Base-by-base conservation (phyloP, 2,329 filamentous ascomycete species). In the Metarhizium brunneum region DNA sequence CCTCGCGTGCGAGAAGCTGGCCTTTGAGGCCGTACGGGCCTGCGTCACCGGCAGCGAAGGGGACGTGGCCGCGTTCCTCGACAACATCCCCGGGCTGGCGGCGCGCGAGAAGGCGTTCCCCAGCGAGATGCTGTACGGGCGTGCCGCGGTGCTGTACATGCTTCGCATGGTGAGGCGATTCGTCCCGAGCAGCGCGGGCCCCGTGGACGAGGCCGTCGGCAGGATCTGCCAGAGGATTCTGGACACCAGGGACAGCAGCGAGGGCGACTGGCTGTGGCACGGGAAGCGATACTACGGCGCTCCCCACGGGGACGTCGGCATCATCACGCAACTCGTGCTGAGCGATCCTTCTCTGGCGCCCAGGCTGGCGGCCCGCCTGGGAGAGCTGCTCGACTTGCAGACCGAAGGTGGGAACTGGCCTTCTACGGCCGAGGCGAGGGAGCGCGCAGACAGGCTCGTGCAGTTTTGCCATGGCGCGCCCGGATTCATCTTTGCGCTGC, bases 401-500 rank as follows among this genome's bases (percentile, higher is more conserved):
- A 76, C 74, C 53, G 71, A 77, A 4, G 80, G 77, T 57, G 84
- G 85, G 4, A 87, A 87, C 64, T 88, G 85, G 71, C 82, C 82
- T 40, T 64, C 53, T 53, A 75, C 58, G 66, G 74, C 53, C 71
- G 77, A 66, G 36, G 64, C 62, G 32, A 74, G 71, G 50, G 71
- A 75, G 58, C 70, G 84, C 6, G 11, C 29, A 7, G 30, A 48
- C 47, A 48, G 45, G 16, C 47, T 49, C 6, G 77, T 87, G 6
- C 84, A 87, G 63, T 84, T 85, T 68, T 88, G 84, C 63, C 85
- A 87, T 62, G 85, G 85, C 2, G 82, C 82, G 0, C 81, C 85
- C 2, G 85, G 85, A 0, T 78, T 86, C 25, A 69, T 86, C 8
- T 69, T 79, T 36, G 84, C 82, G 6, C 73, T 88, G 8, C 62